Base-by-base conservation (phyloP, 192 early-diverging fungal genomes). In the Gamsiella multidivaricata region DNA sequence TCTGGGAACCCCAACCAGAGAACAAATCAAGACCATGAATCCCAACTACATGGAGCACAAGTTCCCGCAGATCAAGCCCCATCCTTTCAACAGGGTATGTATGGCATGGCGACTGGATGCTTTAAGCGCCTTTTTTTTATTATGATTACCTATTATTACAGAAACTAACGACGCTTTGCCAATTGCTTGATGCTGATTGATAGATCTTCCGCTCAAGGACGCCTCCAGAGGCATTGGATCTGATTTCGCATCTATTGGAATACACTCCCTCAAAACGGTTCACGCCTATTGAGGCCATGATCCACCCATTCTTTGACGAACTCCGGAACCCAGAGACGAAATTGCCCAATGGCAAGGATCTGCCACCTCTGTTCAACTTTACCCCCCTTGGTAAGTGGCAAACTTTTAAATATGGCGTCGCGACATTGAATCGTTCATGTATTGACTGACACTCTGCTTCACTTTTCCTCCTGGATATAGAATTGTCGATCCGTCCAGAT, bases 21-120 rank as follows among this genome's bases (percentile, higher is more conserved):
- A 99, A 69, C 96, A 99, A 79, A 97, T 99, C 73, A 91, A 92
- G 75, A 89, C 89, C 22, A 98, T 99, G 97, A 99, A 99, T 81
- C 94, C 93, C 33, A 95, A 96, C 84, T 99, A 99, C 82, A 94
- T 93, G 70, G 96, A 97, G 72, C 97, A 97, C 85, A 97, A 96
- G 80, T 99, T 99, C 79, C 97, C 97, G 66, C 94, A 96, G 72
- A 99, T 99, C 69, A 96, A 96, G 81, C 89, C 96, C 6, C 92
- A 94, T 62, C 90, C 96, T 54, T 96, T 97, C 83, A 84, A 86
- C 64, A 95, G 92, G 67, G 67, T 69, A 69, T 3, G 5, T 3
- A n/a, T n/a, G n/a, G n/a, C n/a, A 26, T 11, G 6, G 7, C 51
- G 26, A 12, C 51, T n/a, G n/a, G n/a, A n/a, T n/a, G n/a, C n/a